A percentile compares a stretch with the other conserved stretches of the same genome.
Evolutionary conservation across 2,329 filamentous ascomycete species (phyloP).

Genomic region (Diaporthe nobilis): DNA sequence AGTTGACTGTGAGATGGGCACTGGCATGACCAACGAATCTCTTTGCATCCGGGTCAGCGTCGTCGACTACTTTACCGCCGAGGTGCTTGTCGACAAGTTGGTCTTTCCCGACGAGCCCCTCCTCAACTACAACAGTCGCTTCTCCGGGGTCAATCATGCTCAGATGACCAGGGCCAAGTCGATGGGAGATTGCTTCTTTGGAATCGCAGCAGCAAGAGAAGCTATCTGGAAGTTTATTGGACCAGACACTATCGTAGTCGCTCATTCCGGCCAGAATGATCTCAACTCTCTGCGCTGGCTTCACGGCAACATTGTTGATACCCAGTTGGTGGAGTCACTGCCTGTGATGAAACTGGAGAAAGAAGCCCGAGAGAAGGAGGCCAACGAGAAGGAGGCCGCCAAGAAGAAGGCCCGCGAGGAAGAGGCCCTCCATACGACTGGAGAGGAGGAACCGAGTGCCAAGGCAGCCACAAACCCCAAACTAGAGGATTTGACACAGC

Average conservation of each 20-base stretch:
- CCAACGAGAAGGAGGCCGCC: slow-evolving; percentile 37
- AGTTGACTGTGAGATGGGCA: slow-evolving; percentile 71
- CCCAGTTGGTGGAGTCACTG: slow-evolving; percentile 52
- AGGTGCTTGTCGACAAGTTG: slow-evolving; percentile 64
- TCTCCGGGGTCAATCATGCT: slow-evolving; percentile 61
- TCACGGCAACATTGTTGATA: slow-evolving; percentile 61
- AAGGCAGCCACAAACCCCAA: too few species aligned
- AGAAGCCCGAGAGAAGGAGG: slow-evolving; percentile 40
- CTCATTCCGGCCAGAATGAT: slow-evolving; percentile 60
- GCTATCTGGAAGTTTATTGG: slow-evolving; percentile 61
- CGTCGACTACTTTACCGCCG: slow-evolving; percentile 65
- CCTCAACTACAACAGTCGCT: slow-evolving; percentile 64
- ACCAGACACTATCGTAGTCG: slow-evolving; percentile 62
- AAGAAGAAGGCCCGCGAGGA: slow-evolving; percentile 10
- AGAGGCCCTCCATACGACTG: neutral
- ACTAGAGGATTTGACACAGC: neutral
- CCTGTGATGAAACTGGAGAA: slow-evolving; percentile 43
- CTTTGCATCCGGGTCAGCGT: slow-evolving; percentile 67
- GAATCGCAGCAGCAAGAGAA: slow-evolving; percentile 57
- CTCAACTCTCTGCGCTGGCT: slow-evolving; percentile 63
- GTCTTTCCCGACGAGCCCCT: slow-evolving; percentile 63
- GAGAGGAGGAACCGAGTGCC: neutral
- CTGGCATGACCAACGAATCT: slow-evolving; percentile 56
- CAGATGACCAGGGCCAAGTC: slow-evolving; percentile 55
- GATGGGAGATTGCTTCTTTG: slow-evolving; percentile 54